Base-by-base conservation (phyloP, 805 yeast genomes). In the Candida bentonensis region DNA sequence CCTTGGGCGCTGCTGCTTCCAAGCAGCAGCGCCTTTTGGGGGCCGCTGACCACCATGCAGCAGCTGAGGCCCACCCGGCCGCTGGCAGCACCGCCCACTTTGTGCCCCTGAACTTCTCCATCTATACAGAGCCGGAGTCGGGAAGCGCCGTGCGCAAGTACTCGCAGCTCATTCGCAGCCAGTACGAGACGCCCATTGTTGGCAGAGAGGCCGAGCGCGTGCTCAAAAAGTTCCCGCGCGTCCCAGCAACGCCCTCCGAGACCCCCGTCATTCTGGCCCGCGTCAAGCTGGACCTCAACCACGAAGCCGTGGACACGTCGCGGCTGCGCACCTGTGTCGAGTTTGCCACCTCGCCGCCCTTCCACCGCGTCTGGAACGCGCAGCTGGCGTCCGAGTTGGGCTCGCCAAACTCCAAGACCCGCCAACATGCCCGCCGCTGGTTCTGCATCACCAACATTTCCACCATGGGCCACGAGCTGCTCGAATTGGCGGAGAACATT, bases 401-500 rank as follows among this genome's bases (percentile, higher is more conserved):
- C 36, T 23, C 36, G 15, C 43, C 43, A 9, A 30, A 30, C 20
- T 9, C 36, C 43, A 22, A 41, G 23, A 9, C 9, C 5, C 36
- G 23, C 28, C 30, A 41, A 15, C n/a, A 30, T 17, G 17, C 36
- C 21, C 54, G 53, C 45, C 44, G 42, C 40, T 59, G 62, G 62
- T 47, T 50, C 42, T 56, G 60, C 40, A 51, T 52, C 28, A 63
- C 67, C 9, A 54, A 52, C 17, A 56, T 63, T 21, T 47, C 58
- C 26, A 54, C 60, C 41, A 54, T 63, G 51, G 59, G 58, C 39
- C 54, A 54, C 23, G 53, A 57, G 42, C 50, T 58, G 45, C 52
- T 58, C 25, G 50, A 51, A 26, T 47, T 58, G 26, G 43, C 49
- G n/a, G 59, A 59, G 42, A 45, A 51, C 21, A 54, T 57, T 23